These are phyloP conservation scores for Coemansia sp. DNA, from an alignment of 192 early-diverging fungal genomes.

Conservation along the genomic window DNA sequence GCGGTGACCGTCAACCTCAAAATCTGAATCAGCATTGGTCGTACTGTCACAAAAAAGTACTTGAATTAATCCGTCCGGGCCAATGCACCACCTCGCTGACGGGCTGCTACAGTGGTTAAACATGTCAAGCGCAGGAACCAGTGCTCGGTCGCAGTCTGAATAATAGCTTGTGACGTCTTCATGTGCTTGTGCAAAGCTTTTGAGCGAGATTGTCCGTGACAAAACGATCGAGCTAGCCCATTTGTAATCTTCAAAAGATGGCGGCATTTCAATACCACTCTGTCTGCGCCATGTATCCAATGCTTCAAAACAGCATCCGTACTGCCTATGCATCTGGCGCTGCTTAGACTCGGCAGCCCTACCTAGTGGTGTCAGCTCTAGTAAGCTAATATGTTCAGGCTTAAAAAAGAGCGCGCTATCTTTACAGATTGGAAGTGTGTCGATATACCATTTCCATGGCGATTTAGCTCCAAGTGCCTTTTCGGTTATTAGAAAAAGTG, in stretches of 20 bases:
- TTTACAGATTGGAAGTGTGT: constrained; percentile 14
- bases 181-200: constrained; percentile 11
- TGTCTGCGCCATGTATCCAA: constrained; percentile 16
- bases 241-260: constrained; percentile 20
- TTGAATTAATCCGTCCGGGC: constrained; percentile 14
- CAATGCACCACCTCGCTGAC: constrained; percentile 16
- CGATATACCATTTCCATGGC: constrained; percentile 25
- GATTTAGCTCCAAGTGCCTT: constrained; percentile 16
- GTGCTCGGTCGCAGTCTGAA: constrained; percentile 19
- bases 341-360: constrained; percentile 22
- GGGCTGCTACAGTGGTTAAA: constrained; percentile 31
- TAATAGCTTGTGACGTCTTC: neutral
- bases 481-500: constrained; percentile 32
- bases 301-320: neutral
- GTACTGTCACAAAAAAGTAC: neutral
- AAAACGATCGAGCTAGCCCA: constrained; percentile 32
- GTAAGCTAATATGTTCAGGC: constrained; percentile 4
- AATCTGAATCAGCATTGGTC: neutral
- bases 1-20: neutral
- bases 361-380: constrained; percentile 21
- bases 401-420: constrained; percentile 17
- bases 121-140: constrained; percentile 33
- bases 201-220: constrained; percentile 32
- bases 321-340: constrained; percentile 20
- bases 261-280: neutral